Evolutionary conservation across 2,329 filamentous ascomycete species (phyloP).

Genomic region (Cordyceps fumosorosea): DNA sequence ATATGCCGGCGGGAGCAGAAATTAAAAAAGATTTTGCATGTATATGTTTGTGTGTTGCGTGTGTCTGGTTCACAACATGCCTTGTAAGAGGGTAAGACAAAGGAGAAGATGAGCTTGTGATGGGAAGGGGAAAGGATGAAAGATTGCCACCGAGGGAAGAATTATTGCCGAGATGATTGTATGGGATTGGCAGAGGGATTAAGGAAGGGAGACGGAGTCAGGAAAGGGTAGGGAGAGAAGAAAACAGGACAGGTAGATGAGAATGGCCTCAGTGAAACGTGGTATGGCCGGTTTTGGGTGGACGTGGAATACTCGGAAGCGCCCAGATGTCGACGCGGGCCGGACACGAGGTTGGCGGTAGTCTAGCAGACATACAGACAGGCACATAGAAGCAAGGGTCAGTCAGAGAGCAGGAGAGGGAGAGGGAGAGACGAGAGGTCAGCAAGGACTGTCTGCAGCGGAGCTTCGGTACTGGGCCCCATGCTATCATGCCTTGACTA

Average conservation of each 20-base stretch:
- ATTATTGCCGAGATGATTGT: not conserved
- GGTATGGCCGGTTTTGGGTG: not conserved
- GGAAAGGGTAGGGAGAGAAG: too few relatives aligned
- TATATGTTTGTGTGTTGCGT: not conserved
- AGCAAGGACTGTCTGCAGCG: not conserved
- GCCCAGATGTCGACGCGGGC: not conserved
- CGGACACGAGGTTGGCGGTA: not conserved
- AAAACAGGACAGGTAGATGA: not conserved
- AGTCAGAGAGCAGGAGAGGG: too few relatives aligned
- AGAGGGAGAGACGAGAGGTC: too few relatives aligned
- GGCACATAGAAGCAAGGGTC: too few relatives aligned
- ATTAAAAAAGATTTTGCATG: not conserved
- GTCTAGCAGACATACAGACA: too few relatives aligned
- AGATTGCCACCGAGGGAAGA: not conserved
- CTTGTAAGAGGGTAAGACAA: not conserved
- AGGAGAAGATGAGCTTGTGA: not conserved
- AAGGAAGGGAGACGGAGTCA: not conserved
- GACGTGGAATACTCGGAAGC: not conserved
- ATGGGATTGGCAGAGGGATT: conserved; percentile 3
- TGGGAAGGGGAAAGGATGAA: not conserved
- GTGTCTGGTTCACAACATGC: conserved; percentile 2
- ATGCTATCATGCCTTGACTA: not conserved
- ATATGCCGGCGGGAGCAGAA: not conserved
- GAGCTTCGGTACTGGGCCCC: not conserved
- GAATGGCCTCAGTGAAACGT: not conserved